Evolutionary conservation across 164 flowering plant genomes (phyloP).

Genomic region (Tetracentron sinense): DNA sequence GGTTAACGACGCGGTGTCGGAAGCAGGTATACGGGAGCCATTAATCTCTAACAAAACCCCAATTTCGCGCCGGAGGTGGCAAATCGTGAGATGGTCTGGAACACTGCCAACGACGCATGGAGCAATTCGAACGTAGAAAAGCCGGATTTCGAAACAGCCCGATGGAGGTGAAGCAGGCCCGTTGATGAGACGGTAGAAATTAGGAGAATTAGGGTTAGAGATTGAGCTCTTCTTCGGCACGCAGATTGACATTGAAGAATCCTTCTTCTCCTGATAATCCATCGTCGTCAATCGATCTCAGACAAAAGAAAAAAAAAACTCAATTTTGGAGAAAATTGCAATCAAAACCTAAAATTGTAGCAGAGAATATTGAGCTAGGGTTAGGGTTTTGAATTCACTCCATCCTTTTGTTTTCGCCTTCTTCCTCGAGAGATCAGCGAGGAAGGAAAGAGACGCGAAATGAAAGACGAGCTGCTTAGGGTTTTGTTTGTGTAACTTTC

Average conservation of each 20-base stretch:
- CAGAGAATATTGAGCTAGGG: too few relatives aligned
- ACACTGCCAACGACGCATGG: conserved; percentile 53
- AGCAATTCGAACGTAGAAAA: conserved; percentile 70
- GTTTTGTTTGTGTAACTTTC: too few relatives aligned
- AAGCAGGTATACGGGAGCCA: conserved; percentile 51
- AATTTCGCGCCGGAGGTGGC: conserved; percentile 54
- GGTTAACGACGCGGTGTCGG: conserved; percentile 43
- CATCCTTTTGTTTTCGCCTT: too few relatives aligned
- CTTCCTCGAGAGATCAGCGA: too few relatives aligned
- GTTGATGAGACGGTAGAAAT: conserved; percentile 19
- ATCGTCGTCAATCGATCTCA: background rate
- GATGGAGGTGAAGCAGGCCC: conserved; percentile 18
- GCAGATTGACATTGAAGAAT: conserved; percentile 6
- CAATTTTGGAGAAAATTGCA: background rate
- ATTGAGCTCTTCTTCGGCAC: conserved; percentile 1
- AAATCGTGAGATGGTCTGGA: conserved; percentile 61
- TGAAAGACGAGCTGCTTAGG: too few relatives aligned
- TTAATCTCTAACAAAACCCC: conserved; percentile 70
- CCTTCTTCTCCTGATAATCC: conserved; percentile 3
- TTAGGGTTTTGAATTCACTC: too few relatives aligned
- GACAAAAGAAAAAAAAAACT: too few relatives aligned
- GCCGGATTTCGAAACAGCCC: conserved; percentile 53
- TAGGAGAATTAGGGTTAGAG: background rate
- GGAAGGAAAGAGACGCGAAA: too few relatives aligned
- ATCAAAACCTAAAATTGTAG: background rate